phyloP scores from a whole-genome alignment of 2,329 filamentous ascomycete species.

The Talaromyces sp. region DNA sequence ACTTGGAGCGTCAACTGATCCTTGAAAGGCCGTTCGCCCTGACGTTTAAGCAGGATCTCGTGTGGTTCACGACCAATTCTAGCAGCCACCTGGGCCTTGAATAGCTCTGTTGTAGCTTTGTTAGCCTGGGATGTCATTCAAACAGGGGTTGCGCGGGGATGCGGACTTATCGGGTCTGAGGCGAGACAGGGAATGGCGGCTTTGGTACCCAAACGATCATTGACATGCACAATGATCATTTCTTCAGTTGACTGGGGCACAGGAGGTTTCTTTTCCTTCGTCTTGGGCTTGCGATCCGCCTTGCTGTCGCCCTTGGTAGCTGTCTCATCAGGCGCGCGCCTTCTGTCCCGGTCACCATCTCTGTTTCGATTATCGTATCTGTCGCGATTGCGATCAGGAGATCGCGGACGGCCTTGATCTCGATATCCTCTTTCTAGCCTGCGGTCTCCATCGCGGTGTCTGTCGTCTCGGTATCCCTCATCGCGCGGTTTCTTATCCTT shows the following conservation, averaged over 20 bases:
- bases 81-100: conserved; percentile 88
- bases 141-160: conserved; percentile 8
- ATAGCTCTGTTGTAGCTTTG: conserved; percentile 48
- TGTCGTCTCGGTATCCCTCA: conserved; percentile 41
- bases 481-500: conserved; percentile 47
- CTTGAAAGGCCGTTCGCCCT: conserved; percentile 91
- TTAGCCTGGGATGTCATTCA: conserved; percentile 10
- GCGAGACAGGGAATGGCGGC: conserved; percentile 85
- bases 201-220: conserved; percentile 94
- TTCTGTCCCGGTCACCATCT: conserved; percentile 17
- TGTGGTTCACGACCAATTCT: conserved; percentile 83
- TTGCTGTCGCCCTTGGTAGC: conserved; percentile 8
- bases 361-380: conserved; percentile 19
- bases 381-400: conserved; percentile 36
- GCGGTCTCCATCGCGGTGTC: conserved; percentile 38
- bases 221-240: conserved; percentile 92
- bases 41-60: conserved; percentile 86
- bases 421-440: conserved; percentile 51
- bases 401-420: conserved; percentile 29
- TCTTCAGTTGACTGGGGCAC: conserved; percentile 52
- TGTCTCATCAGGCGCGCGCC: conserved; percentile 13
- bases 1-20: conserved; percentile 66
- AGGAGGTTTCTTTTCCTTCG: conserved; percentile 28
- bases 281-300: neutral
- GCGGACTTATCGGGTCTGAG: conserved; percentile 66